Percentiles rank a stretch among this genome's conserved stretches.
These are phyloP conservation scores for Torrubiellomyces zombiae DNA, from an alignment of 2,329 filamentous ascomycete species.

Conservation along the genomic window DNA sequence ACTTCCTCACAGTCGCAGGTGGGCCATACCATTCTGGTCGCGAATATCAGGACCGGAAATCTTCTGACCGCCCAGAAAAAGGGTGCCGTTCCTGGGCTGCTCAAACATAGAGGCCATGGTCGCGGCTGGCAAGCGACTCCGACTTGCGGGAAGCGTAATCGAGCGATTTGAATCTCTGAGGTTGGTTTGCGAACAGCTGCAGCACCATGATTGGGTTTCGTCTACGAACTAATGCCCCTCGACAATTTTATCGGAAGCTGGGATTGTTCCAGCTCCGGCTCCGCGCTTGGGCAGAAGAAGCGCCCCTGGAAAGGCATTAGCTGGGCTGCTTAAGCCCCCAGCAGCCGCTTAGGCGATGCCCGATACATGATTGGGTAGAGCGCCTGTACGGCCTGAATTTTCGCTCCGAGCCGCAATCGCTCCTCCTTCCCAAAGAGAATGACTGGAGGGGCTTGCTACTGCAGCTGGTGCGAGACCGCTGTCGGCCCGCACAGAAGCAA, in stretches of 20 bases:
- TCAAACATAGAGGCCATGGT: slow-evolving; percentile 91
- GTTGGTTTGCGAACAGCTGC: too few species aligned
- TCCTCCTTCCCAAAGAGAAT: slow-evolving; percentile 6
- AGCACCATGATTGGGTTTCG: too few species aligned
- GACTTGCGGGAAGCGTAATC: slow-evolving; percentile 3
- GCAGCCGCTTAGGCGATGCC: background rate
- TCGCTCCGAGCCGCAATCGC: slow-evolving; percentile 4
- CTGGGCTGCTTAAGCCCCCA: slow-evolving; percentile 1
- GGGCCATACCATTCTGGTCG: slow-evolving; percentile 70
- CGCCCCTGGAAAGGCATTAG: background rate
- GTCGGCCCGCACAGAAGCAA: too few species aligned
- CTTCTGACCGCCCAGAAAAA: slow-evolving; percentile 95
- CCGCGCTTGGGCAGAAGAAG: slow-evolving; percentile 1
- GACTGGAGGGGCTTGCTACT: slow-evolving; percentile 6
- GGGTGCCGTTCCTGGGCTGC: slow-evolving; percentile 82
- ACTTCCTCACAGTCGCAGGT: too few species aligned
- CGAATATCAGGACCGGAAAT: slow-evolving; percentile 92
- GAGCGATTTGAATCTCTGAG: slow-evolving; percentile 3
- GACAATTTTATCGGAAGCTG: slow-evolving; percentile 12
- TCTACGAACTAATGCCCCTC: too few species aligned
- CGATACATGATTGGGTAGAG: slow-evolving; percentile 6
- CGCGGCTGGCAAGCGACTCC: slow-evolving; percentile 10
- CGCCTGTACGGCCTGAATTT: slow-evolving; percentile 6
- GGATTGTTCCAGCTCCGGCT: slow-evolving; percentile 12
- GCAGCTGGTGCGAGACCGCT: too few species aligned